A percentile compares a stretch with the other conserved stretches of the same genome.
Evolutionary conservation across 768 basidiomycete genomes (phyloP).

Genomic region (Lepiota brunneoincarnata): DNA sequence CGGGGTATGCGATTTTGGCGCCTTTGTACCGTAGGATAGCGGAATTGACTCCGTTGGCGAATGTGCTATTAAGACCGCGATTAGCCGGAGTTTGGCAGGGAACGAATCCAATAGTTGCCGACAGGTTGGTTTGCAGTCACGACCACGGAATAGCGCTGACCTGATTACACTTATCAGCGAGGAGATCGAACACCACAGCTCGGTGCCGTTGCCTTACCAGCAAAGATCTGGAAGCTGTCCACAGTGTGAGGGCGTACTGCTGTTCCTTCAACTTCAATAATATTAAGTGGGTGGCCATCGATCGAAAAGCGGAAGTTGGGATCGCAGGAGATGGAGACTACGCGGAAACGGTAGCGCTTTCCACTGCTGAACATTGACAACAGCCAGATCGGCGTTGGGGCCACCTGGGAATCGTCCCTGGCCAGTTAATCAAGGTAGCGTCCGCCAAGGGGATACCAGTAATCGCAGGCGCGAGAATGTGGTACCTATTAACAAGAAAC

Average conservation of each 20-base stretch:
- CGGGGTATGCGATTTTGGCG: conserved; percentile 31
- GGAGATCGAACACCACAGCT: neutral
- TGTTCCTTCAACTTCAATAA: conserved; percentile 28
- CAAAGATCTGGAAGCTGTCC: conserved; percentile 27
- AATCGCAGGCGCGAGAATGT: conserved; percentile 17
- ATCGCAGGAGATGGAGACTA: conserved; percentile 42
- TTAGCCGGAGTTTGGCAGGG: conserved; percentile 15
- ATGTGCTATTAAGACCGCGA: conserved; percentile 11
- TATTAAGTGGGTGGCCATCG: conserved; percentile 27
- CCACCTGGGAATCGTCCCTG: conserved; percentile 33
- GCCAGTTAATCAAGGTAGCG: conserved; percentile 42
- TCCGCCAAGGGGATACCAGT: conserved; percentile 19
- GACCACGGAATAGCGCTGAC: conserved; percentile 43
- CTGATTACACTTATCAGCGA: conserved; percentile 14
- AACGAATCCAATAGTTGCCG: conserved; percentile 31
- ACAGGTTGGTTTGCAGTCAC: conserved; percentile 27
- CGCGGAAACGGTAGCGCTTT: conserved; percentile 45
- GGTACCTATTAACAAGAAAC: conserved; percentile 24
- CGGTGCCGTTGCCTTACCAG: conserved; percentile 12
- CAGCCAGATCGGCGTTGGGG: conserved; percentile 27
- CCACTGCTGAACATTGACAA: conserved; percentile 32
- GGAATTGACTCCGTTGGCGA: conserved; percentile 41
- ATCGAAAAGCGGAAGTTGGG: conserved; percentile 30
- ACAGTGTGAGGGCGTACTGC: conserved; percentile 12
- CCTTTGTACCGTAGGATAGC: conserved; percentile 40